Base-by-base conservation (phyloP, 2,329 filamentous ascomycete species). In the Stagonosporopsis cucurbitacearum region DNA sequence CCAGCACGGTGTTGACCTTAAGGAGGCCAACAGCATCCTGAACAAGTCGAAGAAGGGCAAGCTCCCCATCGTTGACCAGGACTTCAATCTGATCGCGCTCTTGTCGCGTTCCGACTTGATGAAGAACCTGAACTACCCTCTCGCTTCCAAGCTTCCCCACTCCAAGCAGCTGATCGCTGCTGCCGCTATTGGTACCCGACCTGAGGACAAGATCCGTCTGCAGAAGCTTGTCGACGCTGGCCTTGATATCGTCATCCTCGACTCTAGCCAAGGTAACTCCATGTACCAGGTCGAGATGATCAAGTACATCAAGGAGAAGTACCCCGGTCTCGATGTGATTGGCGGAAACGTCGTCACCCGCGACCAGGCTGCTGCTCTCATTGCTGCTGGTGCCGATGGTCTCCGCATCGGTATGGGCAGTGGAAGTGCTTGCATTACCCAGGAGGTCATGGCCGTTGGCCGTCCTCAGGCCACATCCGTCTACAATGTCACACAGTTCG, bases 231-330 rank as follows among this genome's bases (percentile, higher is more conserved):
- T 96, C 36, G 94, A 97, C 54, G 95, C 95, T 67, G 95, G 95
- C 60, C 86, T 99, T 47, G 95, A 99, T 72, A 90, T 99, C 75
- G 93, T 97, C 65, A 84, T 99, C 68, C 86, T 99, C 49, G 95
- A 99, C 83, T 95, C 90, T 80, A 96, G 91, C 73, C 95, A 99
- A 81, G 95, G 95, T 66, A 98, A 98, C 86, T 95, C 90, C 80
- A 92, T 98, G 83, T 99, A 94, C 85, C 94, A 98, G 82, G 89
- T 98, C 63, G 92, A 96, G 59, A 99, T 99, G 95, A 87, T 99
- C 82, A 92, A 93, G 80, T 98, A 89, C 84, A 85, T 95, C 81
- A 99, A 99, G 85, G 77, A 88, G 66, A 91, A 88, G 68, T 94
- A 88, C 82, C 92, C 94, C 28, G 81, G 83, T 45, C 84, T 99